These are phyloP conservation scores for Raffaelea arxii DNA, from an alignment of 2,329 filamentous ascomycete species.

Conservation along the genomic window DNA sequence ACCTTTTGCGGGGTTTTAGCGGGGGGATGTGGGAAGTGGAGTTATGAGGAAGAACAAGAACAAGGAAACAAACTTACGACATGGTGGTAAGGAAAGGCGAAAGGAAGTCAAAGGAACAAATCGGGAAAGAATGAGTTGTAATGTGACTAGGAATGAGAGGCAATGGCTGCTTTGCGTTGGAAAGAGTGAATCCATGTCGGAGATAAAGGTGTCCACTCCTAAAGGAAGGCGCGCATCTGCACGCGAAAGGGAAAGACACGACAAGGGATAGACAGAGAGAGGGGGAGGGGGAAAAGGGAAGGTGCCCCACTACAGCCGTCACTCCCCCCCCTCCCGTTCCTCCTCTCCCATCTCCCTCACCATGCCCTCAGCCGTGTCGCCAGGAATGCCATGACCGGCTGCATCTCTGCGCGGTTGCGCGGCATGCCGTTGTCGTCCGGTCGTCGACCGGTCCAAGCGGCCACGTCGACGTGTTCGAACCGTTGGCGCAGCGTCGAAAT, in stretches of 20 bases:
- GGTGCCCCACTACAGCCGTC: no score
- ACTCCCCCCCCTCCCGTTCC: not conserved
- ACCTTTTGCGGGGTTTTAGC: not conserved
- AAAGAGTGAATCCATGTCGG: no score
- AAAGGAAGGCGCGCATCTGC: no score
- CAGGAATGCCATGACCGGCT: slow-evolving; percentile 81
- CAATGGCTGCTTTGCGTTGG: no score
- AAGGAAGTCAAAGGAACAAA: no score
- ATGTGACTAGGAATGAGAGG: no score
- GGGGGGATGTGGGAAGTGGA: not conserved
- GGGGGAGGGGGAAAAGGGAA: not conserved
- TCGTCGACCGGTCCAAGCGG: slow-evolving; percentile 50
- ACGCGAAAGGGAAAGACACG: no score
- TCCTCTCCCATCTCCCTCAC: not conserved
- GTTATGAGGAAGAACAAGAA: not conserved
- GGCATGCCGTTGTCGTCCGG: slow-evolving; percentile 67
- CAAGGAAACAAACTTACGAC: not conserved
- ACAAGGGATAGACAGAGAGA: not conserved
- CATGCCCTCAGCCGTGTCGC: slow-evolving; percentile 47
- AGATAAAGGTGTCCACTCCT: no score
- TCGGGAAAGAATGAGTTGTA: no score
- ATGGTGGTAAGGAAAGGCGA: no score
- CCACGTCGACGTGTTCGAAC: slow-evolving; percentile 58
- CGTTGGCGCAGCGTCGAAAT: slow-evolving; percentile 53
- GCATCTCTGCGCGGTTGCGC: slow-evolving; percentile 70